Base-by-base conservation (phyloP, 2,329 filamentous ascomycete genomes). In the Fusarium lyarnte region DNA sequence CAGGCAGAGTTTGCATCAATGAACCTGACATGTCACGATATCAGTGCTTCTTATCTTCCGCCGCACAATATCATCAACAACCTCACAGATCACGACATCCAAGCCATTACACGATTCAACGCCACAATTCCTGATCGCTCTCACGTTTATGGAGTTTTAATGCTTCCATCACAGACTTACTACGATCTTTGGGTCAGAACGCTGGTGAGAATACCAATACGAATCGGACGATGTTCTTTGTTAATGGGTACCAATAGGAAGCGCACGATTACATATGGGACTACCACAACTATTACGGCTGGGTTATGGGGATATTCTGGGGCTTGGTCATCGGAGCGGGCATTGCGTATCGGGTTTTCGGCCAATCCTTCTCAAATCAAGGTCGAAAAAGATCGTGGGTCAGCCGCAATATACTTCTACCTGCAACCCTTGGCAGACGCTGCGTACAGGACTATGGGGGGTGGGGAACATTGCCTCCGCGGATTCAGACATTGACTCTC, bases 211-310 rank as follows among this genome's bases (percentile, higher is more conserved):
- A 5, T 31, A 25, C 7, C 13, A 25, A 6, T 13, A 16, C 1
- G 8, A 33, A 6, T 2, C 6, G 5, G 2, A 6, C 2, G 0
- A 7, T 13, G 2, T 21, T 13, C 0, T 17, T 23, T 2, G 25
- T 25, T 29, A 4, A 12, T 4, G 21, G 6, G 6, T 4, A 6
- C 2, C 3, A 16, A 25, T 4, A 67, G 64, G n/a, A 51, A 9
- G 63, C 63, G 1, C 63, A 67, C 5, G 45, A 67, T 14, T 67
- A 53, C 33, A 23, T 67, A 16, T 67, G 64, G 64, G 25, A 33
- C 2, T 67, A 53, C 9, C 64, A 67, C 8, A 33, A 42, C 17
- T 53, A 43, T 33, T 67, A 67, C 6, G 63, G 64, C 8, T 67
- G 63, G 64, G n/a, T 31, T 2, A 67, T 67, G 46, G 64, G 41